Base-by-base conservation (phyloP, 805 yeast genomes). In the Candida insectalens region DNA sequence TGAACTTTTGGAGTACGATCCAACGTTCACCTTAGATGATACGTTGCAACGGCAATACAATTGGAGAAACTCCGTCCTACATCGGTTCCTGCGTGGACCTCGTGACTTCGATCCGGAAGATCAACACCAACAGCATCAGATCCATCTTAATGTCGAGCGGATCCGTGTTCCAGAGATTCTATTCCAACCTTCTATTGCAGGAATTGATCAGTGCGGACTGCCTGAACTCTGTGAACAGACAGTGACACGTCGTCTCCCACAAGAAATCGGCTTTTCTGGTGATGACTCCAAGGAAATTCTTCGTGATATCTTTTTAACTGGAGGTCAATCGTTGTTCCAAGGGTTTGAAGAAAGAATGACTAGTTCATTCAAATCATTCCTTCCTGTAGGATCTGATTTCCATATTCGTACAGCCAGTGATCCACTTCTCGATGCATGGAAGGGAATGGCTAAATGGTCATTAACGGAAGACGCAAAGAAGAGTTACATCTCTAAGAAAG, bases 191-290 rank as follows among this genome's bases (percentile, higher is more conserved):
- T 71, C 79, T 6, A 85, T 92, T 41, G 95, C 94, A 0, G 98
- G 98, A 16, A 64, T 87, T 16, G 98, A 92, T 55, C 97, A 88
- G 59, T 95, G 96, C 0, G 97, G 97, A 19, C 66, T 92, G n/a
- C 52, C 71, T 17, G 97, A 92, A 55, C 59, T 87, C 27, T 67
- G 77, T 36, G 80, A 77, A 42, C 81, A 77, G 37, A 65, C 84
- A 6, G 49, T 88, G 5, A 49, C 71, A 27, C 69, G 75, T 31
- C 67, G 87, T 46, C 62, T 77, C 16, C 74, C 73, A 19, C 69
- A 74, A 1, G 69, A 67, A 37, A 34, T 39, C 5, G 76, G 76
- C 23, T 62, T 59, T 28, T 60, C 69, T 1, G 82, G 77, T 5
- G 78, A 78, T 39, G 63, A 69, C 26, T 57, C 43, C 4, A 39